Percentiles rank a stretch among this genome's conserved stretches.
phyloP scores from a whole-genome alignment of 202 grass and related monocot genomes.

The Bolboschoenoplectus hybrid region DNA sequence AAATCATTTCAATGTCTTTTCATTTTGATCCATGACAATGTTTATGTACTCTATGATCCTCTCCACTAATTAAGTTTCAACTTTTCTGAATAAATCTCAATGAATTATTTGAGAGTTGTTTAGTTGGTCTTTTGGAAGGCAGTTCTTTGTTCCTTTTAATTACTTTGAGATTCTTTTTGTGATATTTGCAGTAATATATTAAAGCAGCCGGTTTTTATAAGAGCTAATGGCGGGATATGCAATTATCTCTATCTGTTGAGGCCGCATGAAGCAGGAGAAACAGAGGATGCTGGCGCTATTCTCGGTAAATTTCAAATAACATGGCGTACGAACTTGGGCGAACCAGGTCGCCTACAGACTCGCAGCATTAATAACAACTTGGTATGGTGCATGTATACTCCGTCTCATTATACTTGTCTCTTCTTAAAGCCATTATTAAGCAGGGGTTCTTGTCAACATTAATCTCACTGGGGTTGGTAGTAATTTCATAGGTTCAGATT shows the following conservation, averaged over 20 bases:
- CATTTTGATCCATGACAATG: not conserved
- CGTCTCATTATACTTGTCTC: conserved; percentile 1
- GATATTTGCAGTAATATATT: conserved; percentile 64
- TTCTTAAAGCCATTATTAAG: not conserved
- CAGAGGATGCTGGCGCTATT: conserved; percentile 61
- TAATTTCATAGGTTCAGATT: not conserved
- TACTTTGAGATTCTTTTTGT: not conserved
- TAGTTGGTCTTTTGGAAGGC: not conserved
- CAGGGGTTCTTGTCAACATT: not conserved
- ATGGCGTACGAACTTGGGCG: conserved; percentile 93
- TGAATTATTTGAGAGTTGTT: not conserved
- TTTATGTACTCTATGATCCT: no score
- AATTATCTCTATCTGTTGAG: conserved; percentile 93
- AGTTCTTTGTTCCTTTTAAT: not conserved
- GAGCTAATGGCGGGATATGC: conserved; percentile 92
- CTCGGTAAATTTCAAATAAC: conserved; percentile 99
- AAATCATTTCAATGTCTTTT: not conserved
- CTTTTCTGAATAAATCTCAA: not conserved
- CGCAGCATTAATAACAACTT: conserved; percentile 89
- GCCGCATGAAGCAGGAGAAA: conserved; percentile 60
- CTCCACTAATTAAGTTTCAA: not conserved
- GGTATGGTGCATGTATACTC: not conserved
- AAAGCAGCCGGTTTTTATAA: conserved; percentile 75
- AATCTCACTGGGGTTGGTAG: not conserved
- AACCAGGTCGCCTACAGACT: conserved; percentile 97